phyloP scores from a whole-genome alignment of 176 grass and related monocot genomes.

The Oryza meyeriana region DNA sequence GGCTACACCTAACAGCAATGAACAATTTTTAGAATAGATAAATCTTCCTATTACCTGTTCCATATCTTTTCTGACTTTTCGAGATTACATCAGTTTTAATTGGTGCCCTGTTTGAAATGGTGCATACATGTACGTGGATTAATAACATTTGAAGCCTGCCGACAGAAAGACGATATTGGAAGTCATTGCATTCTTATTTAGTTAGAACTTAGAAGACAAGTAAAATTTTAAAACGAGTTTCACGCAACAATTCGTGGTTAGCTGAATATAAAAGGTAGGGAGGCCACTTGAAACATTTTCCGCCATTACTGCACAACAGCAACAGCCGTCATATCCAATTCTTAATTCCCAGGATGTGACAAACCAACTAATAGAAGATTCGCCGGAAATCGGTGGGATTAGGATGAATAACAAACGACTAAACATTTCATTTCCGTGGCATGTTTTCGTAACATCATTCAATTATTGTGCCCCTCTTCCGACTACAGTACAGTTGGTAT shows the following conservation, averaged over 20 bases:
- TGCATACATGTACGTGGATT: neutral
- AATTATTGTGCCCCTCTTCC: neutral
- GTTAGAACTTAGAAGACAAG: neutral
- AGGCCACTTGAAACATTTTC: neutral
- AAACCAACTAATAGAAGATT: constrained; percentile 41
- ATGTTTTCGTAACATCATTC: neutral
- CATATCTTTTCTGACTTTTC: neutral
- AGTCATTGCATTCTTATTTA: neutral
- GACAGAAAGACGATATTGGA: neutral
- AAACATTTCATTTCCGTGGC: neutral
- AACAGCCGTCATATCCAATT: constrained; percentile 23
- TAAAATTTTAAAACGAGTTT: neutral
- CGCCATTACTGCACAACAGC: neutral
- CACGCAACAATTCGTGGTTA: neutral
- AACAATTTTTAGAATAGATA: neutral
- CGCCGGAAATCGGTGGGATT: constrained; percentile 29
- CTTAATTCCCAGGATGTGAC: constrained; percentile 34
- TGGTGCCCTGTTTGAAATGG: neutral
- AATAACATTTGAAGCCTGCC: neutral
- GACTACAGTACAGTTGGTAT: neutral
- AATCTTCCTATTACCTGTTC: neutral
- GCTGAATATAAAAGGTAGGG: neutral
- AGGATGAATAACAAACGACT: constrained; percentile 14
- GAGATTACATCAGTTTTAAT: neutral
- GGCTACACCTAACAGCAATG: neutral